These are phyloP conservation scores for Oxytropis ochrocephala DNA, from an alignment of 306 rosid species.

Conservation along the genomic window DNA sequence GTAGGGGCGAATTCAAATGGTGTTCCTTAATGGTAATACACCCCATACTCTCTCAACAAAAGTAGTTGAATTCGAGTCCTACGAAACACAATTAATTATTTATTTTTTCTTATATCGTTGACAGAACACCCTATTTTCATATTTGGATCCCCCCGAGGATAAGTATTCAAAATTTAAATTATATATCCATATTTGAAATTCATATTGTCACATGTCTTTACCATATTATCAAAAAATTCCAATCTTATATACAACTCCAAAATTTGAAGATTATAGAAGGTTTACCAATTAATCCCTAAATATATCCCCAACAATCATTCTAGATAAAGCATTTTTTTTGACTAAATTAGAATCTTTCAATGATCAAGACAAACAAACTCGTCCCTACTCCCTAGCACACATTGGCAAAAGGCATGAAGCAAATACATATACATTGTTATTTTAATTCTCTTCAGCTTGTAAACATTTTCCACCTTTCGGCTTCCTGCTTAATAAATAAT, in stretches of 20 bases:
- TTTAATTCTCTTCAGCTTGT: not conserved
- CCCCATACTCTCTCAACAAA: no score
- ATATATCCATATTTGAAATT: not conserved
- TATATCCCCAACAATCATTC: not conserved
- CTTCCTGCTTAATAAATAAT: not conserved
- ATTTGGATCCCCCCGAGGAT: no score
- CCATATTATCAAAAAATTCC: not conserved
- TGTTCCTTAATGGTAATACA: no score
- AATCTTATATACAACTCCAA: not conserved
- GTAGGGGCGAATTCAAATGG: no score
- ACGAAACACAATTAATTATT: no score
- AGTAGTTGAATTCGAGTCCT: no score
- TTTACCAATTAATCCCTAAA: not conserved
- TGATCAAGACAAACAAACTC: not conserved
- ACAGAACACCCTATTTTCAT: no score
- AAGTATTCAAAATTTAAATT: not conserved
- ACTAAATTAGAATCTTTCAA: not conserved
- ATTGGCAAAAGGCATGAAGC: conserved; percentile 7
- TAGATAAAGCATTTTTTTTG: conserved; percentile 7
- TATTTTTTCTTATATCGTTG: no score
- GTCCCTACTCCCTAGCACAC: not conserved
- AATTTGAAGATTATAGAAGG: not conserved
- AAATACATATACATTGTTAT: not conserved
- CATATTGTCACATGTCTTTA: not conserved
- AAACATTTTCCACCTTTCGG: conserved; percentile 6